Evolutionary conservation across 192 early-diverging fungal genomes (phyloP), one percentile per base, ranked within the genome.

Genomic region (Umbelopsis ramanniana): DNA sequence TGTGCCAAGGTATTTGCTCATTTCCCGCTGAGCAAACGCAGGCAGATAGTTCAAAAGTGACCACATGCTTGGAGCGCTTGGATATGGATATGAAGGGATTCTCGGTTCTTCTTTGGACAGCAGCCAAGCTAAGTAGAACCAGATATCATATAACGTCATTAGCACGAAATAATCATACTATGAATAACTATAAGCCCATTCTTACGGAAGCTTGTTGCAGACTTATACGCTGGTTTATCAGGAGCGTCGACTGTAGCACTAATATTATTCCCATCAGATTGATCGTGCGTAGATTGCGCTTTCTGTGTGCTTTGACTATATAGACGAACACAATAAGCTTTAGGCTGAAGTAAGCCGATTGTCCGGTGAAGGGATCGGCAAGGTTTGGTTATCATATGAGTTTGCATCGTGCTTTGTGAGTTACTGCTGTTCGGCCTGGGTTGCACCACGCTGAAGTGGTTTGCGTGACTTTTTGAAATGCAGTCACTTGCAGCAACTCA

Each of bases 31-130:
- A 26, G 80, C 63, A 21, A 73, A 76, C 9, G 68, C 46, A 43
- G 83, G 83, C 19, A 85, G 48, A 33, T 74, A 54, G 63, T 77
- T 76, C 11, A 85, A 22, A 24, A 82, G 38, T 4, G 79, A 67
- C 80, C 80, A 85, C 40, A 78, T 53, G 17, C 71, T 74, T 8
- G 81, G 78, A 21, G 83, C 78, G 45, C 72, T 67, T 5, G 79
- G 54, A 26, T 85, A 85, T 9, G 83, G 83, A 29, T 85, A 85
- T 43, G 78, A 73, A 24, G 76, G 74, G 66, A 85, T 85, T 46
- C 83, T 79, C 21, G 74, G 54, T 26, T 26, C 35, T 38, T 82
- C 67, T 15, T 19, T 66, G 23, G 52, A 57, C 7, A 70, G 29
- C 38, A 70, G 9, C 76, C 76, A 77, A 26, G 76, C 76, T 77